Conservation (phyloP, 345 rosid species). For the Bruguiera sexangula region DNA sequence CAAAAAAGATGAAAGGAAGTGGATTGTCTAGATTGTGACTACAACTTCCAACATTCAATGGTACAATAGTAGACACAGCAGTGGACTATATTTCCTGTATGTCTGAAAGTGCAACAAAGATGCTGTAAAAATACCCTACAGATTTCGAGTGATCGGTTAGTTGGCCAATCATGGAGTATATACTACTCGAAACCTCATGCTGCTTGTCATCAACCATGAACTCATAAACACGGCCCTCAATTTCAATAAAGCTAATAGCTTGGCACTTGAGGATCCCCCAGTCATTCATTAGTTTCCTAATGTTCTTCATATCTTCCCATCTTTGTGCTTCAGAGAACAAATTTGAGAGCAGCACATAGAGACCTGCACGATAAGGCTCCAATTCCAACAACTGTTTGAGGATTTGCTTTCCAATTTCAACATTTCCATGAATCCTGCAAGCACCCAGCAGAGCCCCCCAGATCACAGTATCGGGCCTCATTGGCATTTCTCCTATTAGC, state of each 20-base stretch:
- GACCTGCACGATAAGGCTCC: conserved; percentile 33
- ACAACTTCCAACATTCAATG: too few relatives aligned
- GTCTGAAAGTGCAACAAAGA: conserved; percentile 12
- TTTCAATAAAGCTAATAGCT: conserved; percentile 37
- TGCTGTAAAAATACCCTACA: conserved; percentile 4
- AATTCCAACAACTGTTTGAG: conserved; percentile 36
- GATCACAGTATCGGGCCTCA: conserved; percentile 37
- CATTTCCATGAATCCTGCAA: conserved; percentile 40
- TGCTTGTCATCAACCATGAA: conserved; percentile 38
- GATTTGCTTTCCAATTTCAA: conserved; percentile 49
- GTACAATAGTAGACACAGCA: neutral
- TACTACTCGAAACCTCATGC: conserved; percentile 17
- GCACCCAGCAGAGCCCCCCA: conserved; percentile 60
- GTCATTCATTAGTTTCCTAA: conserved; percentile 32
- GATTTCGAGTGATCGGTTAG: conserved; percentile 35
- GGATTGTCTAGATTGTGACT: too few relatives aligned
- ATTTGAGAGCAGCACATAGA: conserved; percentile 16
- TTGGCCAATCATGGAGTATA: conserved; percentile 25
- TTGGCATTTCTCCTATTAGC: conserved; percentile 29
- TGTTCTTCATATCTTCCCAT: conserved; percentile 33
- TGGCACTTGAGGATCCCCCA: conserved; percentile 24
- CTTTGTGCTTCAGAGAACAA: conserved; percentile 22
- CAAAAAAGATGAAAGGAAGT: too few relatives aligned
- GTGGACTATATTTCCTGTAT: conserved; percentile 5
- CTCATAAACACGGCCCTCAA: conserved; percentile 23